A percentile compares a stretch with the other conserved stretches of the same genome.
These are phyloP conservation scores for Colletotrichum camelliae DNA, from an alignment of 2,329 filamentous ascomycete species.

Conservation along the genomic window DNA sequence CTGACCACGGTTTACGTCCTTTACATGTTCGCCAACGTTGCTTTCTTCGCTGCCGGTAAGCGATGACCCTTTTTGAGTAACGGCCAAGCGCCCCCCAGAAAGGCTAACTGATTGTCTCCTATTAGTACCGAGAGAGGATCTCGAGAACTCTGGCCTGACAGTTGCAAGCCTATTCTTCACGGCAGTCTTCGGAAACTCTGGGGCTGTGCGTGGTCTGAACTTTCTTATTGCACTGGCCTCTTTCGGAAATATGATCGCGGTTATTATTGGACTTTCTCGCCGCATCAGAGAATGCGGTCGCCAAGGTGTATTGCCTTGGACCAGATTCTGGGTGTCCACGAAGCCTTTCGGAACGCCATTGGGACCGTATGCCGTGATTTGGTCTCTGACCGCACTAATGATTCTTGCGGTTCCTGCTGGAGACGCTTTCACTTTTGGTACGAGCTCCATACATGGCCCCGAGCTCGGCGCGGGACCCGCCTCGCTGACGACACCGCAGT, in stretches of 20 bases:
- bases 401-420: constrained; percentile 65
- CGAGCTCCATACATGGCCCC: constrained; percentile 3
- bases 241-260: constrained; percentile 63
- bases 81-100: neutral
- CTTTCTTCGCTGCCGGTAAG: constrained; percentile 60
- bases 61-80: neutral
- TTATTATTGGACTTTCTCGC: constrained; percentile 59
- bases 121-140: constrained; percentile 53
- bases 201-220: constrained; percentile 58
- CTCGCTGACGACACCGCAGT: neutral
- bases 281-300: constrained; percentile 65
- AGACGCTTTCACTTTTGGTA: constrained; percentile 68
- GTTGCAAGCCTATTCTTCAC: constrained; percentile 64
- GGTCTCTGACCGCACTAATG: constrained; percentile 61
- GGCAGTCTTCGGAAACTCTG: constrained; percentile 57
- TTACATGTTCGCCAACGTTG: constrained; percentile 63
- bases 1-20: constrained; percentile 56
- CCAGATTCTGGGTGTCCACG: constrained; percentile 66
- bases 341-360: constrained; percentile 67
- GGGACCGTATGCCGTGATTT: constrained; percentile 63
- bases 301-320: constrained; percentile 64
- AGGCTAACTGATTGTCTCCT: neutral
- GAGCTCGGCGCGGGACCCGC: neutral
- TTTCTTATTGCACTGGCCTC: constrained; percentile 61
- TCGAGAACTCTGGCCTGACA: constrained; percentile 55